Evolutionary conservation across 768 basidiomycete genomes (phyloP), one percentile per base, ranked within the genome.

Genomic region (Termitomyces sp.): DNA sequence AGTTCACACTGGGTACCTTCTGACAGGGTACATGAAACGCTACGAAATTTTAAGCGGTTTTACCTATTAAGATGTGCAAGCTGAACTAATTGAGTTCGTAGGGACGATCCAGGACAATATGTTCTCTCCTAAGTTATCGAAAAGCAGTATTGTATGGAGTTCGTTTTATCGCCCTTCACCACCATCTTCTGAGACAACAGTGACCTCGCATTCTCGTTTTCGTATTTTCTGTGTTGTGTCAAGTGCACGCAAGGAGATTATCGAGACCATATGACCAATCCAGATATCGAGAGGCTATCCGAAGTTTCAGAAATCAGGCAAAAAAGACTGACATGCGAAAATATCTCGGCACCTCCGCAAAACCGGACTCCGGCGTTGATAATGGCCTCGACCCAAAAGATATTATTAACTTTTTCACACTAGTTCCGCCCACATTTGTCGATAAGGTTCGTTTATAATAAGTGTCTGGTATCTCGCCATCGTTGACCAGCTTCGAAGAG

Each of bases 1-100:
- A 94, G 71, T 86, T 90, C 60, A 92, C 90, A 2, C 71, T 94
- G 41, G 84, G 80, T 20, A 65, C 88, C 57, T 92, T 95, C 71
- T 82, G 92, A 61, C 77, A 84, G 65, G 81, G 90, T 90, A 60
- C 22, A 75, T 67, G 10, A 26, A 53, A 55, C 36, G 31, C 50
- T 46, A 27, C 16, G 39, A 56, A 12, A 55, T 18, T 18, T 26
- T 16, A 27, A 24, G 8, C 5, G 36, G 39, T 65, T 8, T 31
- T 43, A n/a, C n/a, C n/a, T n/a, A n/a, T n/a, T n/a, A n/a, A n/a
- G n/a, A n/a, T n/a, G n/a, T n/a, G n/a, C n/a, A n/a, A n/a, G n/a
- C n/a, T n/a, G n/a, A n/a, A n/a, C n/a, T n/a, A n/a, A n/a, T n/a
- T n/a, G n/a, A n/a, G n/a, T n/a, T n/a, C n/a, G n/a, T n/a, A n/a